Conservation (phyloP, 805 yeast genomes). For the Metschnikowia sp. region DNA sequence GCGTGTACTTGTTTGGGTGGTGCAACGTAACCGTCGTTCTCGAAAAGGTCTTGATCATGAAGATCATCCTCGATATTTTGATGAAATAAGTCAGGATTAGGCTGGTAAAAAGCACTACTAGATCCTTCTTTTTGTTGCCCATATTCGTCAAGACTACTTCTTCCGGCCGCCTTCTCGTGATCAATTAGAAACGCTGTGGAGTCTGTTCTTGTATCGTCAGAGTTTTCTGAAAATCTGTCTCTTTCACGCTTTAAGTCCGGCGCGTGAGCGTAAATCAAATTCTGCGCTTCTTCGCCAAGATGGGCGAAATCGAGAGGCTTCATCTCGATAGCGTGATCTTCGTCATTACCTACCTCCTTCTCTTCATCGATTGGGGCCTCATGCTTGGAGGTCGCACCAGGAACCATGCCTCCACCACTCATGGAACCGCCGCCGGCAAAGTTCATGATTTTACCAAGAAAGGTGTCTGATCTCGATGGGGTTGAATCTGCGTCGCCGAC, state of each 20-base stretch:
- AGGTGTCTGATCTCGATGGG: constrained; percentile 33
- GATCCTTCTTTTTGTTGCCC: neutral
- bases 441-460: constrained; percentile 35
- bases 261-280: constrained; percentile 50
- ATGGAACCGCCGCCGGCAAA: constrained; percentile 25
- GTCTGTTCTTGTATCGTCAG: constrained; percentile 6
- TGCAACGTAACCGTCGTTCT: constrained; percentile 43
- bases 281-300: constrained; percentile 51
- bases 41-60: constrained; percentile 28
- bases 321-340: constrained; percentile 43
- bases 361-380: constrained; percentile 24
- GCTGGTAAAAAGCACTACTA: constrained; percentile 27
- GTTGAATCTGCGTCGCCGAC: constrained; percentile 18
- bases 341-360: constrained; percentile 15
- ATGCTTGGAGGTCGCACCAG: constrained; percentile 31
- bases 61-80: constrained; percentile 32
- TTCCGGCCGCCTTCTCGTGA: constrained; percentile 7
- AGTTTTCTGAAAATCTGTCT: constrained; percentile 1
- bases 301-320: constrained; percentile 40
- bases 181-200: constrained; percentile 8
- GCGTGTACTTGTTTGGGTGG: constrained; percentile 68
- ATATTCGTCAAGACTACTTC: constrained; percentile 1
- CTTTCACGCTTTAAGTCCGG: constrained; percentile 19
- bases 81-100: constrained; percentile 44
- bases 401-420: constrained; percentile 42